phyloP scores from a whole-genome alignment of 768 basidiomycete genomes.

The Tulasnella sp. region DNA sequence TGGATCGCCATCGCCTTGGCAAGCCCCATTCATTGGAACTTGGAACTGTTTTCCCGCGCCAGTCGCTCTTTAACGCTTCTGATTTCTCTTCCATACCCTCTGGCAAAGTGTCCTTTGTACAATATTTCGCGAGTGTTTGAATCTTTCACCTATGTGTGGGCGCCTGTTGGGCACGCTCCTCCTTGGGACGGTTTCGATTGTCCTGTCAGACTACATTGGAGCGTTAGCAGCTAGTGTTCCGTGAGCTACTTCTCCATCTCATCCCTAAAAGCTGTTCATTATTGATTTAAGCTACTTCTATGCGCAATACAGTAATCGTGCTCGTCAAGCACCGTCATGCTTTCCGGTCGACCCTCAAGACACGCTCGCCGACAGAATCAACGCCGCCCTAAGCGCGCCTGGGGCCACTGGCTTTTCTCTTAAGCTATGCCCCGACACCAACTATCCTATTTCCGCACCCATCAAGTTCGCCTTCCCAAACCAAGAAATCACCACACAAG shows the following conservation, averaged over 20 bases:
- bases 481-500: constrained; percentile 81
- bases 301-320: background rate
- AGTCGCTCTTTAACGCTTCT: background rate
- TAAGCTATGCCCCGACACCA: constrained; percentile 62
- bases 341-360: constrained; percentile 56
- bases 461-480: constrained; percentile 66
- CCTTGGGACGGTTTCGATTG: background rate
- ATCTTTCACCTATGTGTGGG: background rate
- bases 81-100: background rate
- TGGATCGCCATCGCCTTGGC: no score
- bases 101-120: background rate
- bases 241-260: background rate
- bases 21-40: no score
- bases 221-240: background rate
- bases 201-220: background rate
- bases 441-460: constrained; percentile 68
- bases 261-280: background rate
- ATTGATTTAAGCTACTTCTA: background rate
- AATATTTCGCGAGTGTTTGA: background rate
- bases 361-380: constrained; percentile 65
- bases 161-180: background rate
- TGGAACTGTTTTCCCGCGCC: no score
- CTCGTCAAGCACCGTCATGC: constrained; percentile 43
- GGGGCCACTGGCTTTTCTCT: constrained; percentile 65
- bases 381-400: constrained; percentile 64